Percentiles rank a stretch among this genome's conserved stretches.
Evolutionary conservation across 1,284 basidiomycete genomes (phyloP).

Genomic region (Pseudozyma sp.): DNA sequence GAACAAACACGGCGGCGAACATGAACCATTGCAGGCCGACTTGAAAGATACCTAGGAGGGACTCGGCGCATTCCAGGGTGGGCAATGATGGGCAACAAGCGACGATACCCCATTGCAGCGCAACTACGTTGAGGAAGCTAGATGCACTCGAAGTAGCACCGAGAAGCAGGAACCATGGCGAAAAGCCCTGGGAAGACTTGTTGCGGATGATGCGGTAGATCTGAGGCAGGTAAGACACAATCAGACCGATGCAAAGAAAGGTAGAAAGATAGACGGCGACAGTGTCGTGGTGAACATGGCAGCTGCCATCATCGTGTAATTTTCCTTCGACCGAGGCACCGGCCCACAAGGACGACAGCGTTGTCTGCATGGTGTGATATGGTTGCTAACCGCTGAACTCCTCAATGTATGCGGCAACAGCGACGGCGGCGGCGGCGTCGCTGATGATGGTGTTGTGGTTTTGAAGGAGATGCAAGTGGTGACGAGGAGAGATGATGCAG

Average conservation of each 20-base stretch:
- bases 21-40: constrained; percentile 86
- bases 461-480: too few relatives aligned
- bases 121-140: constrained; percentile 73
- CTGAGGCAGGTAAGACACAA: constrained; percentile 89
- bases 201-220: constrained; percentile 75
- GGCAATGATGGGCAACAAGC: constrained; percentile 77
- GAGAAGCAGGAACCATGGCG: constrained; percentile 91
- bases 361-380: constrained; percentile 26
- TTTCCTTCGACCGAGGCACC: constrained; percentile 18
- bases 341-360: constrained; percentile 38
- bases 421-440: too few relatives aligned
- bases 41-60: constrained; percentile 85
- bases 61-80: constrained; percentile 77
- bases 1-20: constrained; percentile 83
- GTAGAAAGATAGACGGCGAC: constrained; percentile 79
- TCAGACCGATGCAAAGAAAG: constrained; percentile 81
- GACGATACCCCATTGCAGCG: constrained; percentile 88
- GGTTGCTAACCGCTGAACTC: background rate
- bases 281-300: constrained; percentile 75
- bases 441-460: too few relatives aligned
- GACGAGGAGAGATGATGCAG: too few relatives aligned
- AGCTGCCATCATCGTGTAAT: constrained; percentile 38
- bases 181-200: constrained; percentile 86
- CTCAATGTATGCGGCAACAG: too few relatives aligned
- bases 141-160: constrained; percentile 77